Conservation (phyloP, 2,329 filamentous ascomycete species). For the Penicillium italicum region DNA sequence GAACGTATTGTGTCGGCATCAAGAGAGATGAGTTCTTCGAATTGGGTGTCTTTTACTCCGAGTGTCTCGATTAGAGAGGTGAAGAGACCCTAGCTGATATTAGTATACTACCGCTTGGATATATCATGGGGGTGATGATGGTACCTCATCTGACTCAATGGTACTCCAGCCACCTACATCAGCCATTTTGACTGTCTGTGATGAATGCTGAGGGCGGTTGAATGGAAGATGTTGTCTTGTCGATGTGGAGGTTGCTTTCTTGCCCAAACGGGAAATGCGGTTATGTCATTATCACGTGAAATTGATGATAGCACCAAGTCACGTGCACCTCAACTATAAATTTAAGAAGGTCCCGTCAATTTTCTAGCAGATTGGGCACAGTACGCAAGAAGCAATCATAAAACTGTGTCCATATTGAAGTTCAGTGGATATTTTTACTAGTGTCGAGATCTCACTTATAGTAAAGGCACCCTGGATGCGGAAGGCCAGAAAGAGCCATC, state of each 20-base stretch:
- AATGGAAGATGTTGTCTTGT: neutral
- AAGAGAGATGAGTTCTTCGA: slow-evolving; percentile 90
- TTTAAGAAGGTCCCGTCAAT: neutral
- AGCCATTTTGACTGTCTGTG: slow-evolving; percentile 49
- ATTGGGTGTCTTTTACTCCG: slow-evolving; percentile 89
- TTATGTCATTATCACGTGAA: slow-evolving; percentile 19
- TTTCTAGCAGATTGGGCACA: neutral
- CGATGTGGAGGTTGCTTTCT: slow-evolving; percentile 1
- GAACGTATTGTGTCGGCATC: slow-evolving; percentile 61
- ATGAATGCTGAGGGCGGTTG: slow-evolving; percentile 41
- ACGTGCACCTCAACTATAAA: neutral
- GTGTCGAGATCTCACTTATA: neutral
- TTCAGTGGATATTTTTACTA: neutral
- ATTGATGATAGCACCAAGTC: neutral
- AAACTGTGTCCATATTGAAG: neutral
- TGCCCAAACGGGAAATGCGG: slow-evolving; percentile 8
- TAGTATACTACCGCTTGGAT: slow-evolving; percentile 6
- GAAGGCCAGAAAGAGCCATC: neutral
- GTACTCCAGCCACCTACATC: slow-evolving; percentile 78
- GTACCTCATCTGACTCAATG: slow-evolving; percentile 92
- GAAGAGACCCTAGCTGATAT: slow-evolving; percentile 71
- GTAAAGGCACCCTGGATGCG: neutral
- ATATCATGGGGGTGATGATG: slow-evolving; percentile 31
- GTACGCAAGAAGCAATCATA: neutral
- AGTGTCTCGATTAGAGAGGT: slow-evolving; percentile 92